Percentiles rank a stretch among this genome's conserved stretches.
phyloP scores from a whole-genome alignment of 176 grass and related monocot species.

The Canna indica region DNA sequence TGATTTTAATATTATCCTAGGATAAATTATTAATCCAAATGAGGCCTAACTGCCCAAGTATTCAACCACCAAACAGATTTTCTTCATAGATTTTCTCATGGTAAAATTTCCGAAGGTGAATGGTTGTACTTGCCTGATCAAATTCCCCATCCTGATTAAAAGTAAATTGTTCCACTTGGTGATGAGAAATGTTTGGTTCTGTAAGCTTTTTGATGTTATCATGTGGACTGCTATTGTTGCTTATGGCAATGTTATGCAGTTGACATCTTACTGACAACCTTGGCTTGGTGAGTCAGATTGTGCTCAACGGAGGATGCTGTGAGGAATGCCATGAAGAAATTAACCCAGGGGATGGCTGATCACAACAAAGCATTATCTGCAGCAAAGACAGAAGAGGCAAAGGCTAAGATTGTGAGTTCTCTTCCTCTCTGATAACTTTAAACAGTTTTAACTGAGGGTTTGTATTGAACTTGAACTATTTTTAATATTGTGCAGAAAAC shows the following conservation, averaged over 20 bases:
- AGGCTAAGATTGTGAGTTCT: slow-evolving; percentile 70
- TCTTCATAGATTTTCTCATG: neutral
- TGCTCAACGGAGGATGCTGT: slow-evolving; percentile 70
- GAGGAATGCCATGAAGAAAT: slow-evolving; percentile 58
- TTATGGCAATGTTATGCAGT: neutral
- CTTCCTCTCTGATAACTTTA: neutral
- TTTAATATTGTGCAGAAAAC: slow-evolving; percentile 50
- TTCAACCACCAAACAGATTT: neutral
- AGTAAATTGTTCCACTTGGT: neutral
- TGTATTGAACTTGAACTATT: neutral
- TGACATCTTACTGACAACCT: neutral
- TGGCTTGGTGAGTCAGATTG: slow-evolving; percentile 39
- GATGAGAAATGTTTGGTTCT: neutral
- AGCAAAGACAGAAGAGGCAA: slow-evolving; percentile 81
- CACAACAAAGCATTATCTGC: slow-evolving; percentile 70
- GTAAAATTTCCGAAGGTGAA: neutral
- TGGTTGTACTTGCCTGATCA: neutral
- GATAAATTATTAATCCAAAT: too few species aligned
- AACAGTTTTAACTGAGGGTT: neutral
- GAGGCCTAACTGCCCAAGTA: too few species aligned
- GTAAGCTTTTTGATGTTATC: neutral
- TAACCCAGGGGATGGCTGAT: slow-evolving; percentile 79
- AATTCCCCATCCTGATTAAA: neutral
- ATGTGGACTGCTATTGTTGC: neutral
- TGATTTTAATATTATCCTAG: too few species aligned